Conservation (phyloP, 345 rosid species). For the Eucalyptus camaldulensis region DNA sequence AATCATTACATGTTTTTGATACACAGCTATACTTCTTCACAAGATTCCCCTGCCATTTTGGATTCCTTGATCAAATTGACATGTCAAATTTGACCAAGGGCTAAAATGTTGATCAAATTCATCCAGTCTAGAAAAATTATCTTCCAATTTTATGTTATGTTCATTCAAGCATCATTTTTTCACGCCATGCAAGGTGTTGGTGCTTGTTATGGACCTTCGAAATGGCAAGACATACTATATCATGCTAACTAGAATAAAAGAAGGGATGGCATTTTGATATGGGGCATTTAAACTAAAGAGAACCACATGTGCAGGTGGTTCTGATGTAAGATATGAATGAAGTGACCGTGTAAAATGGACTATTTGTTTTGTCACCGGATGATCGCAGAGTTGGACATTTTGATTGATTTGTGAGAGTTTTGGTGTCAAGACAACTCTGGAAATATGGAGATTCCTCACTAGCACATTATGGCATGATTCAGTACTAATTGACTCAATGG, state of each 20-base stretch:
- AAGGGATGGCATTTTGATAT: not conserved
- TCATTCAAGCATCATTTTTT: not conserved
- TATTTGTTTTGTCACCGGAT: not conserved
- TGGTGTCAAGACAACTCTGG: not conserved
- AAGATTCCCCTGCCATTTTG: too few relatives aligned
- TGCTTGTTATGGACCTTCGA: not conserved
- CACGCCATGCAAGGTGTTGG: not conserved
- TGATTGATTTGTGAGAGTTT: not conserved
- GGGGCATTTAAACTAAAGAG: too few relatives aligned
- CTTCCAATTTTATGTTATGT: not conserved
- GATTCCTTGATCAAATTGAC: too few relatives aligned
- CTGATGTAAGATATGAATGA: not conserved
- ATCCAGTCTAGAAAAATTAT: not conserved
- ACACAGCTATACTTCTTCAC: too few relatives aligned
- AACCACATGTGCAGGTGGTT: not conserved
- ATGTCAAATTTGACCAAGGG: not conserved
- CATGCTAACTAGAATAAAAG: not conserved
- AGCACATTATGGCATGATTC: not conserved
- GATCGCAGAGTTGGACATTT: rapidly evolving
- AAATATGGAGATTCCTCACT: not conserved
- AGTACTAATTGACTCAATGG: not conserved
- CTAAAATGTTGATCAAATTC: not conserved
- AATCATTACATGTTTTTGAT: too few relatives aligned
- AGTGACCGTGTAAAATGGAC: not conserved
- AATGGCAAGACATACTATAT: not conserved